phyloP scores from a whole-genome alignment of 257 asterid species.

The Apocynum venetum region DNA sequence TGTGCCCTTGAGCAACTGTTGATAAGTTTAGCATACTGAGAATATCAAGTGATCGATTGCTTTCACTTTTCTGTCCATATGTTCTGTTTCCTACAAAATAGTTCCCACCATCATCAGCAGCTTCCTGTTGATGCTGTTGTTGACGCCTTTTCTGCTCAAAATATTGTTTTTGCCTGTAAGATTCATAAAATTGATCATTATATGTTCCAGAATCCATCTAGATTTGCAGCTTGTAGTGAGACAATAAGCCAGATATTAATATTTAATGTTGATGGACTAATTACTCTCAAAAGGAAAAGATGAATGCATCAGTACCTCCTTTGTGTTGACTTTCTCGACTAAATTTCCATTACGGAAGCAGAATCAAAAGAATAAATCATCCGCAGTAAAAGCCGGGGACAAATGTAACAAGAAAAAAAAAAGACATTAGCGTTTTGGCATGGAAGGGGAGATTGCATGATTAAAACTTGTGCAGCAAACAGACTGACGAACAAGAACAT shows the following conservation, averaged over 20 bases:
- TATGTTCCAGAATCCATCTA: not conserved
- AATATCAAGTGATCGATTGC: conserved; percentile 69
- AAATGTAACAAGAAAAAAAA: conserved; percentile 10
- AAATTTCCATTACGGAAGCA: conserved; percentile 34
- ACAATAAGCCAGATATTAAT: not conserved
- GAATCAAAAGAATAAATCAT: conserved; percentile 13
- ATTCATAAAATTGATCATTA: conserved; percentile 15
- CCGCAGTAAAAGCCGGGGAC: not conserved
- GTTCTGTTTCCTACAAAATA: conserved; percentile 40
- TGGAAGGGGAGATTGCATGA: not conserved
- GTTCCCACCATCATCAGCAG: conserved; percentile 36
- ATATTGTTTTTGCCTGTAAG: conserved; percentile 72
- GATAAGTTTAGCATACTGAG: conserved; percentile 71
- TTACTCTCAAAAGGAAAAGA: not conserved
- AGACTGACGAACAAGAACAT: not conserved
- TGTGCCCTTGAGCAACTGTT: conserved; percentile 35
- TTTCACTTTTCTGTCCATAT: conserved; percentile 33
- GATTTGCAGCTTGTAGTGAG: not conserved
- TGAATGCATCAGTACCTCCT: conserved; percentile 52
- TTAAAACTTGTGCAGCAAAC: not conserved
- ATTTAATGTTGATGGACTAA: not conserved
- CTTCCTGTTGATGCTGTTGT: conserved; percentile 41
- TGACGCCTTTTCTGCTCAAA: conserved; percentile 84
- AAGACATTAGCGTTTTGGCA: not conserved
- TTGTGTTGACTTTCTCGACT: conserved; percentile 74